A percentile compares a stretch with the other conserved stretches of the same genome.
Conservation (phyloP, 192 early-diverging fungal genomes). For the Glomus cerebriforme region DNA sequence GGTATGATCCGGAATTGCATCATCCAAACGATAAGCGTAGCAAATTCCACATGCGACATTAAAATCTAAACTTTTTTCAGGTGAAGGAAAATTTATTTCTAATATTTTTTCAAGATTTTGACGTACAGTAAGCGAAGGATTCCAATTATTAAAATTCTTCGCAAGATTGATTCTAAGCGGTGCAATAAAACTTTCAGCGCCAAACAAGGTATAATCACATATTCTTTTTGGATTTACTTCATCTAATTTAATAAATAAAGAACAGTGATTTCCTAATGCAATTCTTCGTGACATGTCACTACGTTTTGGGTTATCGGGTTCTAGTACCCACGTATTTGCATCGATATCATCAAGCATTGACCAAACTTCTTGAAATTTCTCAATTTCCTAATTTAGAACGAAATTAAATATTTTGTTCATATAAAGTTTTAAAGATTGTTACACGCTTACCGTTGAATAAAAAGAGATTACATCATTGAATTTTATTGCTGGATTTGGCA, state of each 20-base stretch:
- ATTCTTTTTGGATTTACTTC: not conserved
- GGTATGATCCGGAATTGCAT: constrained; percentile 19
- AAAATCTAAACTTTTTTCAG: constrained; percentile 9
- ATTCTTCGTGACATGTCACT: constrained; percentile 26
- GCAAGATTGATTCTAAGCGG: not conserved
- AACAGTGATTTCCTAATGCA: constrained; percentile 30
- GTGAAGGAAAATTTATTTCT: constrained; percentile 26
- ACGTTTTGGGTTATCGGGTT: constrained; percentile 29
- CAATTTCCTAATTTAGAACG: constrained; percentile 11
- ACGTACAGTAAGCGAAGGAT: not conserved
- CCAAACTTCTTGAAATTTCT: constrained; percentile 33
- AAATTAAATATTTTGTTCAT: no score
- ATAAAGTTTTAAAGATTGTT: not conserved
- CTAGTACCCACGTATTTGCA: constrained; percentile 27
- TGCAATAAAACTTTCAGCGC: constrained; percentile 11
- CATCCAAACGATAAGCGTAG: constrained; percentile 24
- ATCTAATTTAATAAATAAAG: constrained; percentile 19
- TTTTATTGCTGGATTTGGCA: not conserved
- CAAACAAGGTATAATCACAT: constrained; percentile 16
- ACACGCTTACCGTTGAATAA: not conserved
- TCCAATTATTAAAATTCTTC: constrained; percentile 21
- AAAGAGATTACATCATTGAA: constrained; percentile 7
- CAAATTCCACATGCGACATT: constrained; percentile 30
- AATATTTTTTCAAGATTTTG: constrained; percentile 29
- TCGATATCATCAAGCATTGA: constrained; percentile 29